Evolutionary conservation across 1,139 yeast species (phyloP).

Genomic region (Debaryomyces fabryi): DNA sequence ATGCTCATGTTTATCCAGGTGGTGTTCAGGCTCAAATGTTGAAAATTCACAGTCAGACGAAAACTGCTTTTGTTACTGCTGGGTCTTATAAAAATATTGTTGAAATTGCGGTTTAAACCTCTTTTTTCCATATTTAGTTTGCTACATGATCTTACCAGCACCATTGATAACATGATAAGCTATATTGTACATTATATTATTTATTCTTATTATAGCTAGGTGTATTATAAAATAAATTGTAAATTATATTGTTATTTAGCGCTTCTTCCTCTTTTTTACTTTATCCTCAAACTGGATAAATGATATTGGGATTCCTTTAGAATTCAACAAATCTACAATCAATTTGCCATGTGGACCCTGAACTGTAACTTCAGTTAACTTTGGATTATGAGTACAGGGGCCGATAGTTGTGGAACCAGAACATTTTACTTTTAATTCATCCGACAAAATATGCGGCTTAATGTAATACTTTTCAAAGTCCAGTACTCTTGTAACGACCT

Average conservation of each 20-base stretch:
- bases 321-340: constrained; percentile 57
- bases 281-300: constrained; percentile 73
- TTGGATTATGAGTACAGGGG: constrained; percentile 56
- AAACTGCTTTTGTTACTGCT: constrained; percentile 60
- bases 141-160: neutral
- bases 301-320: constrained; percentile 67
- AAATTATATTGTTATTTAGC: constrained; percentile 10
- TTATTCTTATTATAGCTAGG: neutral
- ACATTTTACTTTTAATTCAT: constrained; percentile 73
- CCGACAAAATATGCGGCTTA: constrained; percentile 65
- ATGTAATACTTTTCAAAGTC: constrained; percentile 72
- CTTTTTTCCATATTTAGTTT: neutral
- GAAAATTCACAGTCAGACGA: constrained; percentile 51
- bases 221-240: neutral
- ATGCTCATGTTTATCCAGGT: constrained; percentile 61
- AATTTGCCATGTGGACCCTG: constrained; percentile 86
- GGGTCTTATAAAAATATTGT: constrained; percentile 56
- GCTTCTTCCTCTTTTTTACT: constrained; percentile 57
- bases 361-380: constrained; percentile 68
- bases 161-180: neutral
- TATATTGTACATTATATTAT: neutral
- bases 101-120: constrained; percentile 48
- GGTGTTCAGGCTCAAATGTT: constrained; percentile 58
- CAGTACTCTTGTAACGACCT: constrained; percentile 70
- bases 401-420: constrained; percentile 86